Base-by-base conservation (phyloP, 768 basidiomycete species). In the Russula vinacea region DNA sequence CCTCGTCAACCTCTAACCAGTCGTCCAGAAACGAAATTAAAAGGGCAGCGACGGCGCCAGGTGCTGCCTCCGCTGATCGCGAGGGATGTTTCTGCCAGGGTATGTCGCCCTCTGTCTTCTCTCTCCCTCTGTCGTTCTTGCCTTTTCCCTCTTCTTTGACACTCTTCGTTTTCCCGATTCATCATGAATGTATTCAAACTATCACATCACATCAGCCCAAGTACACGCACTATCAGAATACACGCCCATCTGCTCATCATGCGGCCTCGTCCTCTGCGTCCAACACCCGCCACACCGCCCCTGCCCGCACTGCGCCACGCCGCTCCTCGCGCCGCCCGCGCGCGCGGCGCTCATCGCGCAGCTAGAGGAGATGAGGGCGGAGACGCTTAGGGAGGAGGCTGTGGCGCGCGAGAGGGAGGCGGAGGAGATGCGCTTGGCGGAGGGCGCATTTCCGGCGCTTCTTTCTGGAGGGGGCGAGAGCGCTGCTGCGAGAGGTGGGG, bases 11-110 rank as follows among this genome's bases (percentile, higher is more conserved):
- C 39, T 24, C 29, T 24, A 37, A 40, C 32, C 56, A 32, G 8
- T 22, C 33, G 9, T 32, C 26, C 33, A 53, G 32, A 26, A 26
- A 42, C 17, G 22, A 56, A 19, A 22, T 16, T 13, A 32, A 13
- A 44, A 53, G 8, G n/a, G 17, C 16, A 1, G 13, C 61, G 45
- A 13, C 45, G 45, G 45, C 11, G n/a, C 45, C 4, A 5, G 54
- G 14, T 3, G 35, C 35, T 35, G 33, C 11, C 33, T 17, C 14
- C 16, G n/a, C 10, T 17, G 40, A 58, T 44, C 26, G 5, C 14
- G 66, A 39, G 3, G 56, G 49, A 2, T 68, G 66, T 42, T 67
- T 68, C 52, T 68, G 68, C 59, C 66, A 68, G n/a, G 68, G 68
- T 68, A 50, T 35, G 53, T 37, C 29, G 3, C 11, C 11, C 22